Evolutionary conservation across 2,329 filamentous ascomycete genomes (phyloP), one percentile per base, ranked within the genome.

Genomic region (Xylaria sp.): DNA sequence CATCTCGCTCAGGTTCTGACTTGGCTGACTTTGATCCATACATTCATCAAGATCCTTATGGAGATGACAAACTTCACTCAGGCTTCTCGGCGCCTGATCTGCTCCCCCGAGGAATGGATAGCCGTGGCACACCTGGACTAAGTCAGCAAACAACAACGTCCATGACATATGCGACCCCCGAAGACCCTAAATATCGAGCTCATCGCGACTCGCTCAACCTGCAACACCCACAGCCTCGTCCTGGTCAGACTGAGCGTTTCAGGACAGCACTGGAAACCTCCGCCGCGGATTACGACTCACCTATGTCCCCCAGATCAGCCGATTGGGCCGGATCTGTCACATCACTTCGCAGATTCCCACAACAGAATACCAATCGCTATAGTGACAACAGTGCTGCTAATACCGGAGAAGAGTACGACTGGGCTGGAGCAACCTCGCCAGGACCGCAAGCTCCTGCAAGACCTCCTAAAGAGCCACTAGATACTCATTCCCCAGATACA

Each of bases 191-290:
- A 80, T 94, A 94, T 80, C 91, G 92, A 79, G 92, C 91, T 65
- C 91, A 94, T 78, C 90, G 92, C 74, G 93, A 94, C 81, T 94
- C 92, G 32, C 80, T 94, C 65, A 93, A 94, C 75, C 83, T 95
- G 48, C 89, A 94, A 77, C 92, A 95, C 79, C 92, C 92, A 6
- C 92, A 94, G 78, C 92, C 92, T 9, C 85, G 91, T 34, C 89
- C 88, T 20, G 92, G 92, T 0, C 90, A 92, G 65, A 93, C 90
- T 0, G 89, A 91, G 77, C 89, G 90, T 32, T 93, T 93, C 80
- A 90, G 92, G 74, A 91, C 88, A 32, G 88, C 91, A 1, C 84
- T 94, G 23, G 92, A 95, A 81, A 88, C 86, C 9, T 90, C 92
- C 69, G 92, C 92, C 2, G 87, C 91, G 63, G 87, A 90, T 65